A percentile compares a stretch with the other conserved stretches of the same genome.
phyloP scores from a whole-genome alignment of 2,329 filamentous ascomycete species.

The Monosporascus sp. region DNA sequence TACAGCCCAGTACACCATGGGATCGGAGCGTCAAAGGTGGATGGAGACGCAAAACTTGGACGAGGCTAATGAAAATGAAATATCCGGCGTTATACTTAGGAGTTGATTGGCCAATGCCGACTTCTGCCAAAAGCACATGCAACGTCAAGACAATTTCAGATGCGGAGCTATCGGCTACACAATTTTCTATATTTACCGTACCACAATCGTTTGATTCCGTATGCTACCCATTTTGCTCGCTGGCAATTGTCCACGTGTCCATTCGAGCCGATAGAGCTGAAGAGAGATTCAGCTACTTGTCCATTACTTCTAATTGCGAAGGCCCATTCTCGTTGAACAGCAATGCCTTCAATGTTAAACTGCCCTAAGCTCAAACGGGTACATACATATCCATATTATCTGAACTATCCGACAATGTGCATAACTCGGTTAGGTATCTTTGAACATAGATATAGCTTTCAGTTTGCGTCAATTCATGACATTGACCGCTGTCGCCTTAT shows the following conservation, averaged over 20 bases:
- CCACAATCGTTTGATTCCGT: neutral
- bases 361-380: neutral
- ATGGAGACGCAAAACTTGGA: neutral
- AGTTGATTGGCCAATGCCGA: constrained; percentile 2
- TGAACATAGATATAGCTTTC: too few species aligned
- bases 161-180: constrained; percentile 4
- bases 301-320: too few species aligned
- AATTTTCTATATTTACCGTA: neutral
- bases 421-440: too few species aligned
- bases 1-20: neutral
- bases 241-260: neutral
- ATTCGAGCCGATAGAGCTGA: neutral
- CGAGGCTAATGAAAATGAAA: neutral
- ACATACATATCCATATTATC: too few species aligned
- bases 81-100: neutral
- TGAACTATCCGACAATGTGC: neutral
- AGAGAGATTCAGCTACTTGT: neutral
- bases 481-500: too few species aligned
- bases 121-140: neutral
- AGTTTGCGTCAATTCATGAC: too few species aligned
- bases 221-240: neutral
- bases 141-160: constrained; percentile 5
- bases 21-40: neutral
- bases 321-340: neutral
- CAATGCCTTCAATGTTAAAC: neutral